These are phyloP conservation scores for Aspergillus sojae DNA, from an alignment of 2,329 filamentous ascomycete species.

Conservation along the genomic window DNA sequence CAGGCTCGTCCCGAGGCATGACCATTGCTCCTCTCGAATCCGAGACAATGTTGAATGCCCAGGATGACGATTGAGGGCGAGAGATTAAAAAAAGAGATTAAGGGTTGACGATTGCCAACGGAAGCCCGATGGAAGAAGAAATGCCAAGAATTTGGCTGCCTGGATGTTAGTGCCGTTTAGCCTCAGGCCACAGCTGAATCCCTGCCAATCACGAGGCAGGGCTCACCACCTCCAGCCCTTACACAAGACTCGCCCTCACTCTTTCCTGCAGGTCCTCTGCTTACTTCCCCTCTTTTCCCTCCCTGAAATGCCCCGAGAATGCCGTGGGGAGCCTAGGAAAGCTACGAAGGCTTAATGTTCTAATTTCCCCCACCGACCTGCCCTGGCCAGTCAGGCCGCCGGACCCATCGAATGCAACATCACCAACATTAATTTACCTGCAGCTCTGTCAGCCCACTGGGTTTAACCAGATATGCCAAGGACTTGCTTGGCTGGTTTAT, in stretches of 20 bases:
- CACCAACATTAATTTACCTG: background rate
- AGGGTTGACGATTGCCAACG: conserved; percentile 2
- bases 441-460: background rate
- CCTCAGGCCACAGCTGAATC: conserved; percentile 4
- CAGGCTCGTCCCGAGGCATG: background rate
- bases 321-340: background rate
- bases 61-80: background rate
- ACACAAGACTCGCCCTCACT: background rate
- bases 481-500: background rate
- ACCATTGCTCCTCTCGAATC: background rate
- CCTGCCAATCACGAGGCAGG: background rate
- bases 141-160: conserved; percentile 5
- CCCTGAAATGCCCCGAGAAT: background rate
- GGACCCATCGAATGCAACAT: background rate
- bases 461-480: background rate
- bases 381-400: background rate
- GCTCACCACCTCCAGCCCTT: background rate
- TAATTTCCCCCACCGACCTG: background rate
- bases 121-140: conserved; percentile 1
- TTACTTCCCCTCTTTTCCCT: background rate
- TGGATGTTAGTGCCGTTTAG: background rate
- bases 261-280: background rate
- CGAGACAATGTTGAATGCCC: background rate
- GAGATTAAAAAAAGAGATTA: conserved; percentile 1
- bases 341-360: background rate